Evolutionary conservation across 371 early-diverging fungal species (phyloP).

Genomic region (Mortierella sp.): DNA sequence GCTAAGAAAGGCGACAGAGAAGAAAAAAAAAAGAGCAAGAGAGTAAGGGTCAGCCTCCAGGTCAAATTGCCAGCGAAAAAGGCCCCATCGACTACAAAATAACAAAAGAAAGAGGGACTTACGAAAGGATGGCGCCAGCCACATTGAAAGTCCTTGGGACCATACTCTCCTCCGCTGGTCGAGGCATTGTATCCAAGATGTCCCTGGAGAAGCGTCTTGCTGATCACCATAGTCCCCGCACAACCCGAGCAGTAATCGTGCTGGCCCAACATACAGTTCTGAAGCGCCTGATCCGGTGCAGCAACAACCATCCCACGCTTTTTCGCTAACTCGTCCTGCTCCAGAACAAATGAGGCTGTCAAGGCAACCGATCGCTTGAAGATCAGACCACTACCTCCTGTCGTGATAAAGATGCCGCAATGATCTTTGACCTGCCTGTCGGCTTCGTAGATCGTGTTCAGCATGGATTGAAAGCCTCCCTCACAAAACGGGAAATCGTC

Average conservation of each 20-base stretch:
- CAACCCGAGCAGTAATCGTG: conserved; percentile 63
- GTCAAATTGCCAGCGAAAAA: too few species aligned
- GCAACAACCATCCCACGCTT: conserved; percentile 32
- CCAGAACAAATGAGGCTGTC: conserved; percentile 60
- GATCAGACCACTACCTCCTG: conserved; percentile 74
- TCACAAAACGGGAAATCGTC: conserved; percentile 75
- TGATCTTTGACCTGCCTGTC: conserved; percentile 62
- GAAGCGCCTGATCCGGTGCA: conserved; percentile 72
- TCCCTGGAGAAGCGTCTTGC: conserved; percentile 69
- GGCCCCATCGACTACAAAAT: background rate
- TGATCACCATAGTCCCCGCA: conserved; percentile 61
- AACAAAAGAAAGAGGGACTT: conserved; percentile 39
- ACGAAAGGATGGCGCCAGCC: conserved; percentile 79
- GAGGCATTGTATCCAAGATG: conserved; percentile 76
- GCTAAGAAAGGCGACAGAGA: too few species aligned
- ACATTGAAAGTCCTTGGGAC: conserved; percentile 70
- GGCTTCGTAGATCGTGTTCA: conserved; percentile 67
- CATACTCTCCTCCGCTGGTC: conserved; percentile 69
- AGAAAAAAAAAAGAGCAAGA: too few species aligned
- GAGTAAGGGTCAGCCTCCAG: background rate
- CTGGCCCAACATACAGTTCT: conserved; percentile 69
- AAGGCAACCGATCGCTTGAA: conserved; percentile 64
- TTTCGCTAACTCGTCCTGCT: conserved; percentile 24
- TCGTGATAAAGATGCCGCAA: conserved; percentile 74
- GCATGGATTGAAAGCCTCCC: conserved; percentile 66